Base-by-base conservation (phyloP, 768 basidiomycete genomes). In the Ramaria sp. region DNA sequence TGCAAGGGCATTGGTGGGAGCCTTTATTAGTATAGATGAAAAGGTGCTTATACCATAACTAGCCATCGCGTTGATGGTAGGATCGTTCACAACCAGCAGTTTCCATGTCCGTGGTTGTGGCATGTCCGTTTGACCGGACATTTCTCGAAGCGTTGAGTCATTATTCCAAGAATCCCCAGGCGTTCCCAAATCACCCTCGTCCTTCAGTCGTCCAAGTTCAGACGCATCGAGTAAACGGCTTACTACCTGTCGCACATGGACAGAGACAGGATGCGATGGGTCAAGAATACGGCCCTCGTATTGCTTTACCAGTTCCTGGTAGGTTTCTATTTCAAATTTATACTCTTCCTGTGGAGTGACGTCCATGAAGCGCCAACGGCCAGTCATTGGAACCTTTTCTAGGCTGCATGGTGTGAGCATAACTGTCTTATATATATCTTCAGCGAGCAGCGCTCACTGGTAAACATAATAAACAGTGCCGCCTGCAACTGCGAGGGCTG, bases 341-440 rank as follows among this genome's bases (percentile, higher is more conserved):
- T 77, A 72, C 70, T 93, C 89, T 27, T 68, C 70, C 52, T 73
- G 72, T 0, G 76, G 76, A 42, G 77, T 77, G 3, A 84, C 76
- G 65, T 88, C 86, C 80, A 97, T 95, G 67, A 94, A 96, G 20
- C 94, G 71, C 79, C 85, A 86, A 56, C 94, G 72, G 0, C 91
- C 91, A 0, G 91, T 94, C 66, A 93, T 86, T 2, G 87, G 83
- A 0, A 91, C 88, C 65, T 80, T 77, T 66, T 97, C 93, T 27
- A 94, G 74, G 64, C 91, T 93, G 60, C 2, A 13, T 37, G 9
- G 34, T 7, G n/a, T n/a, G 20, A 43, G 42, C 42, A 43, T 22
- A 43, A 17, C 7, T n/a, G 7, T n/a, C 20, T 43, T 43, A 17
- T n/a, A 17, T 22, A 22, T 13, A 43, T 22, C 7, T 7, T 7